Evolutionary conservation across 495 filamentous ascomycete genomes (phyloP).

Genomic region (Xylaria longipes): DNA sequence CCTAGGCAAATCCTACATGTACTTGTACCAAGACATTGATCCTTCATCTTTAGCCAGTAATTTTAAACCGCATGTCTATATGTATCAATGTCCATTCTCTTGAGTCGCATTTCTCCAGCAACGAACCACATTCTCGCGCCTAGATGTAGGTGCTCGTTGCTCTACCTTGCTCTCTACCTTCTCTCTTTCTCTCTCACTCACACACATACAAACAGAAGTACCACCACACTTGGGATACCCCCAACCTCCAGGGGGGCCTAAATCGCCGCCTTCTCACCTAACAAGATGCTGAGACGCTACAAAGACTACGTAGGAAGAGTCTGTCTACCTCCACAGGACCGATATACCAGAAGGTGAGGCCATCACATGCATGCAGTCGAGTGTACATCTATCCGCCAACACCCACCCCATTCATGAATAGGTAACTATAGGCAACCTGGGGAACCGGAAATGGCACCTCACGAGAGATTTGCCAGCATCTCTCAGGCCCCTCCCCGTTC

Average conservation of each 20-base stretch:
- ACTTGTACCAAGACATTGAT: no score
- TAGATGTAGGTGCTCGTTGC: not conserved
- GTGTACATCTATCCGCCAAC: conserved; percentile 2
- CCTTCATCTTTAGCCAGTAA: no score
- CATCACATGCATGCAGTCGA: conserved; percentile 13
- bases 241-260: not conserved
- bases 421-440: not conserved
- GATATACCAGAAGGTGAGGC: conserved; percentile 7
- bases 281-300: conserved; percentile 11
- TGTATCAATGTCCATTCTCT: not conserved
- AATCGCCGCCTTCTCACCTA: not conserved
- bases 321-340: conserved; percentile 10
- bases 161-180: no score
- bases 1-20: no score
- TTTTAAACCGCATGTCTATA: no score
- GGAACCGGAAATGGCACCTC: not conserved
- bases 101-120: not conserved
- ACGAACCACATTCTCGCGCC: not conserved
- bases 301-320: not conserved
- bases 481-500: not conserved
- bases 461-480: conserved; percentile 23
- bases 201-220: not conserved
- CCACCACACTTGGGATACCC: not conserved
- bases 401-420: not conserved
- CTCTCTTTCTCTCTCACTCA: not conserved